Percentiles rank a stretch among this genome's conserved stretches.
These are phyloP conservation scores for Barbarea vulgaris DNA, from an alignment of 345 rosid genomes.

Conservation along the genomic window DNA sequence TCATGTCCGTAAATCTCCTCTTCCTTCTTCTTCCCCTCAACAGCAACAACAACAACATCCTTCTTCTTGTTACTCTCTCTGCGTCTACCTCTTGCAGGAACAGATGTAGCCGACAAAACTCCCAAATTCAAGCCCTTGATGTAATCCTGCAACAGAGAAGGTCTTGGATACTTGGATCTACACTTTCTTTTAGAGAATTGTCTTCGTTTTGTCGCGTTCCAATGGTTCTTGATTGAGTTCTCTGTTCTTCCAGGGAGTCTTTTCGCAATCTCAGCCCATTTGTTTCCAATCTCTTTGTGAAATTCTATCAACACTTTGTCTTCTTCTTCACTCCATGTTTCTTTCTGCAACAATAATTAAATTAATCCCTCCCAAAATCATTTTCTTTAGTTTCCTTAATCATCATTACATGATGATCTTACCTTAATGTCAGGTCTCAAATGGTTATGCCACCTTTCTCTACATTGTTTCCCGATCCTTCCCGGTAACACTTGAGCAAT, in stretches of 20 bases:
- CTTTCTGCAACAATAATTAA: conserved; percentile 56
- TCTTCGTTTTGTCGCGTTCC: conserved; percentile 97
- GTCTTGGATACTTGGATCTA: conserved; percentile 72
- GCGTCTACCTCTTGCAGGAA: conserved; percentile 36
- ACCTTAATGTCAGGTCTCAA: conserved; percentile 85
- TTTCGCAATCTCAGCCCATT: conserved; percentile 98
- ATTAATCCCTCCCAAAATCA: too few species aligned
- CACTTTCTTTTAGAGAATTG: conserved; percentile 84
- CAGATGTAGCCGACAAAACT: conserved; percentile 23
- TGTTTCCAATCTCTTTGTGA: conserved; percentile 89
- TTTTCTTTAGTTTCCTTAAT: neutral
- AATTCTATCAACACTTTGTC: conserved; percentile 74
- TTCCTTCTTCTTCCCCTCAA: conserved; percentile 14
- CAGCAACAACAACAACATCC: conserved; percentile 18
- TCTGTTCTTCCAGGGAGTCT: conserved; percentile 94
- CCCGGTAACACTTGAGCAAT: conserved; percentile 63
- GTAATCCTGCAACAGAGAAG: conserved; percentile 84
- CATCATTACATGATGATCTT: neutral
- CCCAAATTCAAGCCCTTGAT: conserved; percentile 79
- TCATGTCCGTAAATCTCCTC: conserved; percentile 41
- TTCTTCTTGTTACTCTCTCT: conserved; percentile 38
- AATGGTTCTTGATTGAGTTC: conserved; percentile 97
- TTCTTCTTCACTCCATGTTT: conserved; percentile 90
- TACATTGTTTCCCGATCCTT: conserved; percentile 80
- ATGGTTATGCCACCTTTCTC: conserved; percentile 95